Evolutionary conservation across 805 yeast genomes (phyloP), one percentile per base, ranked within the genome.

Genomic region (Barnettozyma sucrosica): DNA sequence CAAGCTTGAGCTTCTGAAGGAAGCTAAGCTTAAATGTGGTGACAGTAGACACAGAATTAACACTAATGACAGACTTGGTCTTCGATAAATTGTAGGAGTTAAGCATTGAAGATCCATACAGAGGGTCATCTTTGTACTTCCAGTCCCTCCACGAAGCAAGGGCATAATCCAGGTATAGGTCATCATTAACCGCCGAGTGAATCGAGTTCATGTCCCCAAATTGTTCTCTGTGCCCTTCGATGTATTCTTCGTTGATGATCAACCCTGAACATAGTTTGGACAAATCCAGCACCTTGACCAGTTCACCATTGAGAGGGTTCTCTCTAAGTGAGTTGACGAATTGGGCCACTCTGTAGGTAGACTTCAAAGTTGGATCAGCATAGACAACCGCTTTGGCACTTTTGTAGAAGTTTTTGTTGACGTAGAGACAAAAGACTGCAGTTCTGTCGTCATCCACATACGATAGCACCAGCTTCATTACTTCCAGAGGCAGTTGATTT

Each of bases 141-240:
- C 96, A 89, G 63, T 89, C 96, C 61, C 96, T 74, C 97, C 97
- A 89, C 9, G 92, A 84, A 0, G 96, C 96, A 44, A 76, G 65
- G 2, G 81, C 75, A 37, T 64, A 63, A 45, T 57, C 61, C 38
- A 52, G 30, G 14, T 55, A 44, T 19, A 45, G 18, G 23, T 54
- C 52, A 32, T 47, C 55, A 7, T 47, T 48, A 3, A 46, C 42
- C 18, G 49, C 48, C 10, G 45, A 48, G 36, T 34, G 45, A 8
- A 47, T 44, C 9, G 50, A 51, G 8, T 30, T 45, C 18, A 47
- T 47, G 6, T 47, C 52, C 25, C 56, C 57, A 32, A 36, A 30
- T 24, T 36, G 24, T 3, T 41, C 45, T 30, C 39, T 46, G 28
- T 43, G 41, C 36, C 30, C 40, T 32, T 48, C 45, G 16, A 48